Conservation (phyloP, 805 yeast genomes). For the Cyberlindnera lachancei region DNA sequence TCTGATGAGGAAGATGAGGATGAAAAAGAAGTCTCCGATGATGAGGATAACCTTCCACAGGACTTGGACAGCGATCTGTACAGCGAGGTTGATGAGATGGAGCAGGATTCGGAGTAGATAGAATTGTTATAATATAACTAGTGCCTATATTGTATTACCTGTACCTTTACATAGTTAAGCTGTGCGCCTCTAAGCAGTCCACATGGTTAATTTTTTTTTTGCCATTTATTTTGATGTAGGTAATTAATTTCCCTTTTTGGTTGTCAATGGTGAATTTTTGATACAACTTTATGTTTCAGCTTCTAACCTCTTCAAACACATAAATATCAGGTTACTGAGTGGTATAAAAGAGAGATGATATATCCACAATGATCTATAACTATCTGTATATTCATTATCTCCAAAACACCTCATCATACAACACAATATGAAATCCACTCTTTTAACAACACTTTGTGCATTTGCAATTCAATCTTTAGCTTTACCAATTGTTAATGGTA, state of each 20-base stretch:
- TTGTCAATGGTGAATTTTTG: not conserved
- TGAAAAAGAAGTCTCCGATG: conserved; percentile 27
- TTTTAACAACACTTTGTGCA: not conserved
- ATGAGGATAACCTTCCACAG: conserved; percentile 32
- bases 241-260: conserved; percentile 1
- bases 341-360: too few species aligned
- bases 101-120: not conserved
- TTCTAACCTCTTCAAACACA: too few species aligned
- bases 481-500: not conserved
- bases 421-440: too few species aligned
- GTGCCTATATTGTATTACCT: not conserved
- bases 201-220: too few species aligned
- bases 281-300: not conserved
- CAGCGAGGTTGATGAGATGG: conserved; percentile 33
- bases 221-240: too few species aligned
- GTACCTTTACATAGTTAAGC: not conserved
- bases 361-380: too few species aligned
- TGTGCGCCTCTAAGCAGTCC: too few species aligned
- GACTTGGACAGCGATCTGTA: conserved; percentile 39
- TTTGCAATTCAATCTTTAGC: not conserved
- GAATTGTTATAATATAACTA: not conserved
- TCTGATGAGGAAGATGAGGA: conserved; percentile 28
- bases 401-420: too few species aligned
- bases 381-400: too few species aligned
- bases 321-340: too few species aligned